phyloP scores from a whole-genome alignment of 805 yeast genomes.

The Suhomyces vadensis region DNA sequence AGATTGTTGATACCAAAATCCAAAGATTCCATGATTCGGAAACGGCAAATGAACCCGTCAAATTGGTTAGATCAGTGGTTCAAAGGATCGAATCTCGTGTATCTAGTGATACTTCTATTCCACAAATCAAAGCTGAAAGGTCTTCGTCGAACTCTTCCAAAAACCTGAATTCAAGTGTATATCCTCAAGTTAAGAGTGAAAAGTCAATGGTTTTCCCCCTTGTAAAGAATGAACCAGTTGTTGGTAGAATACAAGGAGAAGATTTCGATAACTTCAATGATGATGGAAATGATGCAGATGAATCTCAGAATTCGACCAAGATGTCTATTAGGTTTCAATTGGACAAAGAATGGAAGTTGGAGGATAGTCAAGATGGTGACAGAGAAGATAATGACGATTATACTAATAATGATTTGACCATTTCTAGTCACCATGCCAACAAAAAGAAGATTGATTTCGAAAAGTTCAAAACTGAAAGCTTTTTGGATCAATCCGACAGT shows the following conservation, averaged over 20 bases:
- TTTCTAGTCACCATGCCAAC: constrained; percentile 8
- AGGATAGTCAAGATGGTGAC: constrained; percentile 42
- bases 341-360: constrained; percentile 39
- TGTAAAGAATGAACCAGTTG: constrained; percentile 1
- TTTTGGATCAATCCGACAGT: constrained; percentile 4
- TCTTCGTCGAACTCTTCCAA: neutral
- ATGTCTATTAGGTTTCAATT: constrained; percentile 32
- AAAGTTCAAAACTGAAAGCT: constrained; percentile 9
- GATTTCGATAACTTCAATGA: neutral
- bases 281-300: constrained; percentile 6
- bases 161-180: neutral
- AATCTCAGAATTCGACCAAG: constrained; percentile 9
- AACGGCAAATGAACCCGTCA: neutral
- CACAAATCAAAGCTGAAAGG: neutral
- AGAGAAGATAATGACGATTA: constrained; percentile 37
- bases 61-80: constrained; percentile 7
- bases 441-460: constrained; percentile 14
- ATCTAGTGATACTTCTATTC: constrained; percentile 1
- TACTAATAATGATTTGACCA: constrained; percentile 20
- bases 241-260: neutral
- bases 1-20: constrained; percentile 3
- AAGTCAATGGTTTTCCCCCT: neutral
- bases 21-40: constrained; percentile 1
- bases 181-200: constrained; percentile 3
- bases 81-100: constrained; percentile 6